Percentiles rank a stretch among this genome's conserved stretches.
phyloP scores from a whole-genome alignment of 1,139 yeast genomes.

The Candida sanyaensis region DNA sequence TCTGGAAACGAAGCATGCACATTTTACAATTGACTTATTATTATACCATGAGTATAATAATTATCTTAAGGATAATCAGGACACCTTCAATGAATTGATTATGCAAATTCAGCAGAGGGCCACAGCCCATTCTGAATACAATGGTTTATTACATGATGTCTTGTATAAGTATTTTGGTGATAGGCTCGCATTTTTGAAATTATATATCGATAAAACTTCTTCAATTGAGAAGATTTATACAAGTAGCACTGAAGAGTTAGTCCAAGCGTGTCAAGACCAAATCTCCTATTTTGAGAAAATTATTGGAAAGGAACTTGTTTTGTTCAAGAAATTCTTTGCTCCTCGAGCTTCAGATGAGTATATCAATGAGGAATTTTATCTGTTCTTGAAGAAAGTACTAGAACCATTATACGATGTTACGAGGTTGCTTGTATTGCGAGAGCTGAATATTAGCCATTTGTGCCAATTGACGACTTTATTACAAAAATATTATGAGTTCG shows the following conservation, averaged over 20 bases:
- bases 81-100: constrained; percentile 37
- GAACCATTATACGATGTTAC: constrained; percentile 78
- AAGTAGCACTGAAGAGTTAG: constrained; percentile 30
- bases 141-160: constrained; percentile 69
- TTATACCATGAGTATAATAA: constrained; percentile 57
- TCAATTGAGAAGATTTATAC: constrained; percentile 12
- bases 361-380: constrained; percentile 38
- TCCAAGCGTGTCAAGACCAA: constrained; percentile 59
- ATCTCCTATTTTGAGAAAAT: constrained; percentile 59
- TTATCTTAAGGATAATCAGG: constrained; percentile 27
- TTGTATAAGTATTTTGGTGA: constrained; percentile 60
- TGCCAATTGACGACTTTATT: constrained; percentile 78
- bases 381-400: constrained; percentile 61
- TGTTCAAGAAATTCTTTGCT: constrained; percentile 57
- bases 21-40: constrained; percentile 26
- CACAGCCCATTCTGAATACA: constrained; percentile 53
- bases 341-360: constrained; percentile 16
- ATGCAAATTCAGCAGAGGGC: constrained; percentile 54
- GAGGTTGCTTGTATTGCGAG: constrained; percentile 67
- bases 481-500: constrained; percentile 65
- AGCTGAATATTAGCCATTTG: constrained; percentile 61
- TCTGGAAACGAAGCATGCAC: constrained; percentile 20
- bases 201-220: constrained; percentile 32
- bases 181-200: constrained; percentile 49
- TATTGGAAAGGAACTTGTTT: constrained; percentile 58